A percentile compares a stretch with the other conserved stretches of the same genome.
Evolutionary conservation across 331 rosid species (phyloP).

Genomic region (Malus hybrid): DNA sequence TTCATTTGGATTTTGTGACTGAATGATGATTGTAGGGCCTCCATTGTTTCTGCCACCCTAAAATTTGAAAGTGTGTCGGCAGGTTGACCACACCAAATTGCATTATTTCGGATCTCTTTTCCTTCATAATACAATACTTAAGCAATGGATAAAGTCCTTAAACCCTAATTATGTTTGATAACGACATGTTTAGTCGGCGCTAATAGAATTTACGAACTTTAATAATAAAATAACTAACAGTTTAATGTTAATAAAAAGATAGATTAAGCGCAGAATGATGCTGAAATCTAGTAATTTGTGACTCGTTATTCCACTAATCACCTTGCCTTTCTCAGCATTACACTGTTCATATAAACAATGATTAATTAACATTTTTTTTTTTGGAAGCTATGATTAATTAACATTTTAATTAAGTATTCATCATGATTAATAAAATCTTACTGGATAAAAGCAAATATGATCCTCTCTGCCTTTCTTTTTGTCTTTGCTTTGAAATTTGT

Average conservation of each 20-base stretch:
- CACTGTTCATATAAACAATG: no score
- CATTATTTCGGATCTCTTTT: constrained; percentile 2
- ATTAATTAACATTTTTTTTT: no score
- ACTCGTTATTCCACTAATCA: constrained; percentile 10
- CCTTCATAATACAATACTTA: neutral
- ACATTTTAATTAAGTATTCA: no score
- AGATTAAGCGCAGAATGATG: neutral
- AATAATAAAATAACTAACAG: neutral
- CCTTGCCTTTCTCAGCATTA: neutral
- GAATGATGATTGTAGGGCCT: constrained; percentile 21
- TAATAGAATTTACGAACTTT: neutral
- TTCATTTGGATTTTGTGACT: constrained; percentile 21
- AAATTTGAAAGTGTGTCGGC: constrained; percentile 42
- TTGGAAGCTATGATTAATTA: no score
- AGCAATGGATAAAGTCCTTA: constrained; percentile 7
- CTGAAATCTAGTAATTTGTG: constrained; percentile 5
- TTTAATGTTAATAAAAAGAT: no score
- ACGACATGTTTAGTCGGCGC: constrained; percentile 8
- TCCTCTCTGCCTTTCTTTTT: neutral
- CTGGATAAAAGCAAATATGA: neutral
- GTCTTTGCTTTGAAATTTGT: neutral
- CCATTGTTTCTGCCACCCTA: constrained; percentile 14
- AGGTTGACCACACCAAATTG: constrained; percentile 5
- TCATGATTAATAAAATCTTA: neutral
- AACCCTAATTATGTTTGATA: neutral